Evolutionary conservation across 495 filamentous ascomycete species (phyloP), one percentile per base, ranked within the genome.

Genomic region (Neurospora sp.): DNA sequence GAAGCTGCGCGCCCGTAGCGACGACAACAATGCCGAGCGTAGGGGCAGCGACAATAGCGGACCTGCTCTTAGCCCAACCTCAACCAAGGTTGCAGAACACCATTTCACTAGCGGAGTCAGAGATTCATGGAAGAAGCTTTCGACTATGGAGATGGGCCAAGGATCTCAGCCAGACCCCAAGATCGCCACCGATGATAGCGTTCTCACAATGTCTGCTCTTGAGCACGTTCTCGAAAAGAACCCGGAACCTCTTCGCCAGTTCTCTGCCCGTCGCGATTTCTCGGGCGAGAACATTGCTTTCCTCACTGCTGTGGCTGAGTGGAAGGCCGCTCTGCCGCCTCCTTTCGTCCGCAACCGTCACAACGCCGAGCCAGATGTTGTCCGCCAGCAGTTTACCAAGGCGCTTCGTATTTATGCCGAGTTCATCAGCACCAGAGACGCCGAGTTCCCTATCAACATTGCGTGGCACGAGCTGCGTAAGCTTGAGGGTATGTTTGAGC

Each of bases 201-300:
- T 90, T 74, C 79, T 86, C 40, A 87, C 86, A 74, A 89, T 90
- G 86, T 79, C 82, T 44, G 88, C 88, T 3, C 84, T 92, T 4
- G 89, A 91, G 70, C 82, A 88, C 73, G 85, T 86, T 69, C 83
- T 92, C 0, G 77, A 81, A 39, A 83, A 82, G 71, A 88, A 89
- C 78, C 84, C 87, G 4, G 80, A 82, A 6, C 84, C 85, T 3
- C 83, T 92, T 0, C 86, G 87, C 42, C 75, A 85, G 41, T 92
- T 90, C 79, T 87, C 89, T 5, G 88, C 89, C 8, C 82, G 85
- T 8, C 82, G 85, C 71, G 89, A 91, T 71, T 90, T 91, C 77
- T 90, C 89, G 20, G 89, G 87, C 39, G 90, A 91, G 78, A 92
- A 91, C 80, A 88, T 92, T 69, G 85, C 87, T 73, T 92, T 92